Base-by-base conservation (phyloP, 225 moss, liverwort and hornwort species). In the Neckera pumila region DNA sequence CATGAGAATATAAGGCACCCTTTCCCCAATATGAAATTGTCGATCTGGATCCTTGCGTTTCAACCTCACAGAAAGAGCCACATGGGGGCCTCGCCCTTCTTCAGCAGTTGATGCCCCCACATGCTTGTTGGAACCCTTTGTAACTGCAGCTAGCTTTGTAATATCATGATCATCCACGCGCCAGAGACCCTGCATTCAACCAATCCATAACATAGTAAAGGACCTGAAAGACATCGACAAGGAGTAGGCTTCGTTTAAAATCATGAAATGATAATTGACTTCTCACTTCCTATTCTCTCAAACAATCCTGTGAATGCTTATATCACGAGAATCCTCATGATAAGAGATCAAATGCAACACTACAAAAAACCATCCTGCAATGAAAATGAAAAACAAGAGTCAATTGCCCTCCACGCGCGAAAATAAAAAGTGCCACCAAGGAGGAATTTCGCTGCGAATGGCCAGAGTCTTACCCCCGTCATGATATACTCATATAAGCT, bases 1-100 rank as follows among this genome's bases (percentile, higher is more conserved):
- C 90, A 92, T 92, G 56, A 94, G 92, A 75, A 94, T 65, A 65
- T 92, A 94, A 90, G 94, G 92, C 54, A 94, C 83, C 62, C 94
- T 90, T 87, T 94, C 94, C 76, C 94, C 94, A 85, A 94, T 94
- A 76, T 94, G 94, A 87, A 94, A 94, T 80, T 94, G 94, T 28
- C 94, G 90, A 92, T 94, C 93, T 73, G 93, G 94, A 89, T 94
- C 92, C 76, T 93, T 94, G 36, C 94, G 92, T 89, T 94, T 94
- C 75, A 94, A 87, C 88, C 94, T 94, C 79, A 94, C 93, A 83
- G 94, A 92, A 60, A 94, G 93, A 58, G 94, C 94, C 81, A 94
- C 94, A 87, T 94, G 94, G 28, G 94, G 94, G 63, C 94, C 94
- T 90, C 93, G 93, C 88, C 94, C 94, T 90, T 94, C 94, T 93